Percentiles rank a stretch among this genome's conserved stretches.
Conservation (phyloP, 495 filamentous ascomycete species). For the Sordaria brevicollis region DNA sequence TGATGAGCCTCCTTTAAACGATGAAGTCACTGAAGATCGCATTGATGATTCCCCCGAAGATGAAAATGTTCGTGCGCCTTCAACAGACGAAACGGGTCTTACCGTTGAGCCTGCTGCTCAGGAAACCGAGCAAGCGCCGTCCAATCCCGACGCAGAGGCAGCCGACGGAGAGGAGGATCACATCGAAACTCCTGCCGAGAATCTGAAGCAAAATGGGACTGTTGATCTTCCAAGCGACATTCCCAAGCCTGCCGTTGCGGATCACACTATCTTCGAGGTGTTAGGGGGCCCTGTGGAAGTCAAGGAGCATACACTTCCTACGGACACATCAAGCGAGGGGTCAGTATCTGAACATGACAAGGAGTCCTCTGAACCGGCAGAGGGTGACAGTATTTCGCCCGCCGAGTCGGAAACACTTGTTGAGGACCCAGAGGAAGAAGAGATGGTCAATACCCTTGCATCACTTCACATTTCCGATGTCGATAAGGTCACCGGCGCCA, state of each 20-base stretch:
- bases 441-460: neutral
- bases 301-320: neutral
- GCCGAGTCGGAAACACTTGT: neutral
- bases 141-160: neutral
- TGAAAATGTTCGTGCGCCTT: neutral
- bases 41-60: neutral
- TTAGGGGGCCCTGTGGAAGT: neutral
- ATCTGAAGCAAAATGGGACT: neutral
- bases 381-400: neutral
- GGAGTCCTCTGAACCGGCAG: neutral
- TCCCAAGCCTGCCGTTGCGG: neutral
- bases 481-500: neutral
- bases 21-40: neutral
- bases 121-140: neutral
- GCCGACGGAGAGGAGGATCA: neutral
- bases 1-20: neutral
- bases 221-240: neutral
- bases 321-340: neutral
- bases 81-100: neutral
- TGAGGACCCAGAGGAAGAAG: neutral
- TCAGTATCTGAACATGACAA: neutral
- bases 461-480: neutral
- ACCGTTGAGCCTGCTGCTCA: neutral
- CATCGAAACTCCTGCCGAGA: neutral
- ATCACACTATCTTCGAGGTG: neutral